These are phyloP conservation scores for Cryptococcus maquisensis DNA, from an alignment of 1,284 basidiomycete genomes.

Conservation along the genomic window DNA sequence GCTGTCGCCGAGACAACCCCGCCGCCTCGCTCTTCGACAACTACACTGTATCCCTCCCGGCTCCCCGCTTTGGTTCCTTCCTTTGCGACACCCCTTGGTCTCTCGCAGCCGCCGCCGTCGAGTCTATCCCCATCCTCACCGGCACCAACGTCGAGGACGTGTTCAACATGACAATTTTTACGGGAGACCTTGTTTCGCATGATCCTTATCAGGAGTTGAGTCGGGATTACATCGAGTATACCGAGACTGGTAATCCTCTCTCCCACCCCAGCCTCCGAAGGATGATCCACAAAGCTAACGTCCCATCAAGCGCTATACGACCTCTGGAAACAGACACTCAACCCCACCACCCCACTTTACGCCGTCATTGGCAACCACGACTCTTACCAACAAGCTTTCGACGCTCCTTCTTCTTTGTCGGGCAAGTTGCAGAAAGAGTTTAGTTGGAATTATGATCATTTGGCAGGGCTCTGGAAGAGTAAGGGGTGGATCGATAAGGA, in stretches of 20 bases:
- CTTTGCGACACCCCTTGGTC: constrained; percentile 66
- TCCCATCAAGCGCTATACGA: constrained; percentile 57
- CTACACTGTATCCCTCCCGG: constrained; percentile 53
- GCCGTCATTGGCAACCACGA: constrained; percentile 73
- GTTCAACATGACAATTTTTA: constrained; percentile 66
- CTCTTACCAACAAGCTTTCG: constrained; percentile 61
- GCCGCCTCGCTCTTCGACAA: constrained; percentile 56
- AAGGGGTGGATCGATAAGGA: constrained; percentile 65
- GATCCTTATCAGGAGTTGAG: constrained; percentile 63
- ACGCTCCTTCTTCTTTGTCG: constrained; percentile 55
- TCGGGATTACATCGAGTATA: constrained; percentile 53
- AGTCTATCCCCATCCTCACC: constrained; percentile 65
- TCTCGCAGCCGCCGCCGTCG: constrained; percentile 59
- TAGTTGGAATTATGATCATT: constrained; percentile 67
- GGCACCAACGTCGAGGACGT: constrained; percentile 57
- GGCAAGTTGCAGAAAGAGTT: constrained; percentile 48
- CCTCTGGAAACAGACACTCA: constrained; percentile 60
- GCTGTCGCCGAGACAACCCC: constrained; percentile 61
- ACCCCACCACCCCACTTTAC: constrained; percentile 61
- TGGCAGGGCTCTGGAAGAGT: constrained; percentile 63
- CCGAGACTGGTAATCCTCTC: constrained; percentile 51
- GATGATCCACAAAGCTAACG: constrained; percentile 1
- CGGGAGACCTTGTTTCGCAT: constrained; percentile 72
- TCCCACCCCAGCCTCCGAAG: constrained; percentile 8
- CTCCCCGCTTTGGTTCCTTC: constrained; percentile 64